These are phyloP conservation scores for Fomitopsis betulina DNA, from an alignment of 1,284 basidiomycete species.

Conservation along the genomic window DNA sequence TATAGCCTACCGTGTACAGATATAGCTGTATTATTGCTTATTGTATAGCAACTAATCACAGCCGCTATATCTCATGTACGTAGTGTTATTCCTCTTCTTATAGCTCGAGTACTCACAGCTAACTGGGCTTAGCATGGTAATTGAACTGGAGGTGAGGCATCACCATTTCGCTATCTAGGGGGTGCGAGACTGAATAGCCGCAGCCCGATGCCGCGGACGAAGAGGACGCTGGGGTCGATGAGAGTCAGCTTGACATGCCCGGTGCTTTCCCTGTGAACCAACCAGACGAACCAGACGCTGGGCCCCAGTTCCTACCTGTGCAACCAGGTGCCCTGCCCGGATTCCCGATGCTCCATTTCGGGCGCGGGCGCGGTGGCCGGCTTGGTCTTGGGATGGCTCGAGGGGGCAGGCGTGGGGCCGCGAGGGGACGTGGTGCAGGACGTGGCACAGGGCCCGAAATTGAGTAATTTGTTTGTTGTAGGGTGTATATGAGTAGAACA, in stretches of 20 bases:
- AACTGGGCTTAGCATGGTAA: no score
- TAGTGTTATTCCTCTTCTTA: no score
- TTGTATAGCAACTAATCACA: no score
- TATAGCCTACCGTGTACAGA: no score
- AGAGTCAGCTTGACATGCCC: neutral
- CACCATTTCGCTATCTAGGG: neutral
- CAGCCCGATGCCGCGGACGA: neutral
- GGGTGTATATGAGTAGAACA: no score
- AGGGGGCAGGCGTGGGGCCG: neutral
- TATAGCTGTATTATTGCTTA: no score
- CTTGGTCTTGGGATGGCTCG: neutral
- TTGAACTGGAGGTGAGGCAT: slow-evolving; percentile 60
- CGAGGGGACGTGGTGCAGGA: neutral
- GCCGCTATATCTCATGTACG: no score
- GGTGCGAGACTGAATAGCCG: neutral
- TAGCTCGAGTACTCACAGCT: no score
- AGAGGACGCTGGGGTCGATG: neutral
- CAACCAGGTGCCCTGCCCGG: neutral
- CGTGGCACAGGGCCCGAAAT: neutral
- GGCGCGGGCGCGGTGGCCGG: neutral
- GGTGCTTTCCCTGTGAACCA: slow-evolving; percentile 1
- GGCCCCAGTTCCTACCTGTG: neutral
- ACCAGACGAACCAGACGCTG: neutral
- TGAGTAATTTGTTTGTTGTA: neutral
- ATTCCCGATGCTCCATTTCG: neutral